Evolutionary conservation across 345 rosid genomes (phyloP), one percentile per base, ranked within the genome.

Genomic region (Salix arbutifolia): DNA sequence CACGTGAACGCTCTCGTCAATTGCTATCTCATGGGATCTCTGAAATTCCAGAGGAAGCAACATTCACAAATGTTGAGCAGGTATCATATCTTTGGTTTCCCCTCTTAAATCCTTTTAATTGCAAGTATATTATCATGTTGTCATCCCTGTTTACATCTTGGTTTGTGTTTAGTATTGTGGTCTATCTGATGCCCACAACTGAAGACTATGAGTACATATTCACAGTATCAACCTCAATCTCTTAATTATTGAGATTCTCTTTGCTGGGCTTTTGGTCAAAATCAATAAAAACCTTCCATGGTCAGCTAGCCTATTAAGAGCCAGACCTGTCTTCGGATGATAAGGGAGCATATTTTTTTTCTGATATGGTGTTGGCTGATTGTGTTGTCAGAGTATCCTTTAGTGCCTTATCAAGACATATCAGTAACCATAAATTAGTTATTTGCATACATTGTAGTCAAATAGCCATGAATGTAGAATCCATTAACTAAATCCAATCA

Each of bases 1-100:
- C 99, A 65, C 94, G 98, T 42, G 99, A 96, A 77, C 95, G 93
- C 74, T 85, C 99, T 31, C 97, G 99, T 58, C 95, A 94, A 76
- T 79, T 94, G 64, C 76, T 96, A 77, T 74, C 95, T 52, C 88
- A 83, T 66, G 97, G 97, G 42, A 80, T 82, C 71, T 94, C 99
- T 40, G 99, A 96, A 77, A 84, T 94, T 83, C 89, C 97, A 0
- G 99, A 94, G 82, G 97, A 92, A 35, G 53, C 87, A 0, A 78
- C 91, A 37, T 96, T 89, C 82, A 92, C 93, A 37, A 83, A 82
- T 83, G 84, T 94, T 19, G 99, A 96, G 70, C 97, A 96, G 91
- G 93, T 90, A 19, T 58, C 62, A 10, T 37, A 37, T 50, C 44
- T 48, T 75, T 35, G 46, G 35, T 62, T 9, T 25, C 18, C 19